Evolutionary conservation across 1,284 basidiomycete species (phyloP).

Genomic region (Wolfiporia cocos): DNA sequence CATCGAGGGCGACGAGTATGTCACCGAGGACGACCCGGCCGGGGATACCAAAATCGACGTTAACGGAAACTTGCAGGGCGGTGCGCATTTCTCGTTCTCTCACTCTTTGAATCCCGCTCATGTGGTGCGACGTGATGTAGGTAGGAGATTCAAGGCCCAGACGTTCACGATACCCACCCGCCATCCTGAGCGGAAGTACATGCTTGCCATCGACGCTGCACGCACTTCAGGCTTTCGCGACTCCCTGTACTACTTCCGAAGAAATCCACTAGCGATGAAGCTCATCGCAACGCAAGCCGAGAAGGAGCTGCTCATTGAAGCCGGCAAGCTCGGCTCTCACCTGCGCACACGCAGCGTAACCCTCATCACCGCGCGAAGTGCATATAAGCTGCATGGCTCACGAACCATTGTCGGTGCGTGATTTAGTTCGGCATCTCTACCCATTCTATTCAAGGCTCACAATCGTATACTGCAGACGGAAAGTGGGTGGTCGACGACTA

Average conservation of each 20-base stretch:
- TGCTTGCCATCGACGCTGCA: constrained; percentile 96
- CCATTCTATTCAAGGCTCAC: neutral
- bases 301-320: constrained; percentile 87
- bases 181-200: constrained; percentile 82
- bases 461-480: constrained; percentile 52
- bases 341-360: constrained; percentile 90
- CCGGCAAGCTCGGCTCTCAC: constrained; percentile 84
- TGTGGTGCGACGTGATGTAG: constrained; percentile 31
- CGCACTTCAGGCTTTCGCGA: constrained; percentile 94
- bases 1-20: constrained; percentile 86
- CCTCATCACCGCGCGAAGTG: constrained; percentile 87
- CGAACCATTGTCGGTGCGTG: constrained; percentile 79
- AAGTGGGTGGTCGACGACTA: constrained; percentile 94
- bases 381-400: constrained; percentile 92
- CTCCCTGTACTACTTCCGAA: constrained; percentile 94
- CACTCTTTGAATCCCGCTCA: neutral
- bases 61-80: constrained; percentile 80
- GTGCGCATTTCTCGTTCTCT: constrained; percentile 36
- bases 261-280: constrained; percentile 87
- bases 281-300: constrained; percentile 82
- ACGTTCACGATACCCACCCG: constrained; percentile 83
- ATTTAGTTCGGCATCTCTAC: neutral
- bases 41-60: constrained; percentile 91
- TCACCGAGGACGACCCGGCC: constrained; percentile 78
- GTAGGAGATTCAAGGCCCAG: constrained; percentile 81